Evolutionary conservation across 495 filamentous ascomycete genomes (phyloP), one percentile per base, ranked within the genome.

Genomic region (Viridothelium virens): DNA sequence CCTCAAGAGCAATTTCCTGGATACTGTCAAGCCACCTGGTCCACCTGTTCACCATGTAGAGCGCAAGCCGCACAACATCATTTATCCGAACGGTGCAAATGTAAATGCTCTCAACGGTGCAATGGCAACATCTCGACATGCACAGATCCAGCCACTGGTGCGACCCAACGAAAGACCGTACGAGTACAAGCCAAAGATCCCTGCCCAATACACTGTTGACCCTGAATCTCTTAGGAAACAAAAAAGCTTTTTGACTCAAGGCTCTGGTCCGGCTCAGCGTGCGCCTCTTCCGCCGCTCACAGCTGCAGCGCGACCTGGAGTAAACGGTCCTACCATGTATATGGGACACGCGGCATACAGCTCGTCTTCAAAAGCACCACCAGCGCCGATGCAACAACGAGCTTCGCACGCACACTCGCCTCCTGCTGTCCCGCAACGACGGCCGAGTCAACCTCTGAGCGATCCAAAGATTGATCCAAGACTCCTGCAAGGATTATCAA

Each of bases 1-100:
- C 64, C 68, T 76, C 38, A 84, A 84, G 75, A 83, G 81, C 66
- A 85, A 84, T 69, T 89, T 86, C 75, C 69, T 89, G 74, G 85
- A 87, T 59, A 83, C 83, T 2, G 76, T 88, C 64, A 84, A 84
- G 71, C 81, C 84, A 7, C 53, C 76, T 44, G 70, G 76, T 62
- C 53, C 73, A 33, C 63, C 71, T 48, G 63, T 77, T 39, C 64
- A 70, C 69, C 77, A 71, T 12, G 62, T 61, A 41, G 66, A 66
- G 16, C 66, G 61, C 5, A 68, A 47, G 31, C 38, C 39, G 14
- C 56, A 12, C 16, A 63, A 7, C 66, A 65, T 37, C 61, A 14
- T 38, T 25, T 69, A 62, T 37, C 63, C 31, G 59, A 61, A 6
- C 61, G 25, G 50, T 56, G 37, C 65, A 66, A 65, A 34, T 61